Percentiles rank a stretch among this genome's conserved stretches.
Evolutionary conservation across 2,329 filamentous ascomycete species (phyloP).

Genomic region (Pseudogymnoascus pannorum): DNA sequence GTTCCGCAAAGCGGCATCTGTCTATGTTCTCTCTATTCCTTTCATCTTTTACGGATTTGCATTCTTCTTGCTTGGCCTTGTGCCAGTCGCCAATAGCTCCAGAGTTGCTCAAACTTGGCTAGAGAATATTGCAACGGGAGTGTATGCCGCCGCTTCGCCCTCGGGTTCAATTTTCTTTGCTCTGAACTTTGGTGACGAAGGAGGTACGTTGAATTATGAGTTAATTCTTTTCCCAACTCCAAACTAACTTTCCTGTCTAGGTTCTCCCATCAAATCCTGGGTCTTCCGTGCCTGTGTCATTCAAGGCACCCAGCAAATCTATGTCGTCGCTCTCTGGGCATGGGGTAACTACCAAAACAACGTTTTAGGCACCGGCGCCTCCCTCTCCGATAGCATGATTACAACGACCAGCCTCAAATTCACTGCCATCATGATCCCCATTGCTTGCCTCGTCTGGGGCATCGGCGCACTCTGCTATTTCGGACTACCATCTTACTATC

Average conservation of each 20-base stretch:
- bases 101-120: conserved; percentile 40
- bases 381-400: conserved; percentile 34
- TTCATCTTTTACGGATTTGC: conserved; percentile 57
- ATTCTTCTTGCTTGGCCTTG: conserved; percentile 56
- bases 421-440: conserved; percentile 46
- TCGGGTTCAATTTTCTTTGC: conserved; percentile 60
- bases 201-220: conserved; percentile 30
- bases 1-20: conserved; percentile 50
- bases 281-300: conserved; percentile 60
- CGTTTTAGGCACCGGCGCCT: conserved; percentile 9
- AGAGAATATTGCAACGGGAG: conserved; percentile 52
- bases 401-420: conserved; percentile 10
- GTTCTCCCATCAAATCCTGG: conserved; percentile 54
- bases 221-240: background rate
- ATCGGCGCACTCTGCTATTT: conserved; percentile 48
- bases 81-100: conserved; percentile 41
- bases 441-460: conserved; percentile 49
- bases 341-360: conserved; percentile 53
- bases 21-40: conserved; percentile 50
- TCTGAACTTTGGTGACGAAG: conserved; percentile 59
- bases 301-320: conserved; percentile 60
- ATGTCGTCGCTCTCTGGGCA: conserved; percentile 58
- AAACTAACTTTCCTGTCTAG: background rate
- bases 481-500: conserved; percentile 61
- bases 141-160: conserved; percentile 56